Conservation (phyloP, 2,329 filamentous ascomycete species). For the Teratosphaeria viscida region DNA sequence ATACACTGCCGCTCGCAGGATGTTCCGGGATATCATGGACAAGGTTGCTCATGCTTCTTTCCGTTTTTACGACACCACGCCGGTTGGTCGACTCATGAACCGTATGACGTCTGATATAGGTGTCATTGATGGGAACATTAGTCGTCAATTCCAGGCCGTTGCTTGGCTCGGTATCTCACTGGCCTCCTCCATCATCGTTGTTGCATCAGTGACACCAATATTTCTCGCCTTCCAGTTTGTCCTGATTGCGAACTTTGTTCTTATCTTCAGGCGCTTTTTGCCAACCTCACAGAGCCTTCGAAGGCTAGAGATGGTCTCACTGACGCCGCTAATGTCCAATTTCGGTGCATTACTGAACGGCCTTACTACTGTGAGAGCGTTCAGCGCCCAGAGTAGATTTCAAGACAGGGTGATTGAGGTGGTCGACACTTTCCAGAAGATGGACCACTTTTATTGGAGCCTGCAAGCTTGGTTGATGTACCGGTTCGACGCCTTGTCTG, state of each 20-base stretch:
- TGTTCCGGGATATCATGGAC: constrained; percentile 64
- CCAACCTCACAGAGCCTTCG: constrained; percentile 75
- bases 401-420: constrained; percentile 69
- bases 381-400: constrained; percentile 67
- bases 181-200: constrained; percentile 62
- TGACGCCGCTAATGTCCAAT: constrained; percentile 83
- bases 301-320: constrained; percentile 77
- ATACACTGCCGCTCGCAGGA: constrained; percentile 62
- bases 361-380: constrained; percentile 75
- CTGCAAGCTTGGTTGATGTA: constrained; percentile 77
- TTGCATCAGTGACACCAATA: constrained; percentile 64
- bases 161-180: constrained; percentile 62
- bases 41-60: constrained; percentile 72
- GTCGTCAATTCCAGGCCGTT: constrained; percentile 59
- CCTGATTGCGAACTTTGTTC: constrained; percentile 58
- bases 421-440: constrained; percentile 82
- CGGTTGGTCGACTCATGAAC: constrained; percentile 84
- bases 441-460: constrained; percentile 92
- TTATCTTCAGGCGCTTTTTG: constrained; percentile 66
- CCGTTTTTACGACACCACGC: constrained; percentile 83
- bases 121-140: constrained; percentile 79
- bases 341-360: constrained; percentile 82
- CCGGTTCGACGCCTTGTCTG: constrained; percentile 64
- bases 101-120: constrained; percentile 82
- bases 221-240: constrained; percentile 63